Conservation (phyloP, 805 yeast species). For the Geotrichum ghanense region DNA sequence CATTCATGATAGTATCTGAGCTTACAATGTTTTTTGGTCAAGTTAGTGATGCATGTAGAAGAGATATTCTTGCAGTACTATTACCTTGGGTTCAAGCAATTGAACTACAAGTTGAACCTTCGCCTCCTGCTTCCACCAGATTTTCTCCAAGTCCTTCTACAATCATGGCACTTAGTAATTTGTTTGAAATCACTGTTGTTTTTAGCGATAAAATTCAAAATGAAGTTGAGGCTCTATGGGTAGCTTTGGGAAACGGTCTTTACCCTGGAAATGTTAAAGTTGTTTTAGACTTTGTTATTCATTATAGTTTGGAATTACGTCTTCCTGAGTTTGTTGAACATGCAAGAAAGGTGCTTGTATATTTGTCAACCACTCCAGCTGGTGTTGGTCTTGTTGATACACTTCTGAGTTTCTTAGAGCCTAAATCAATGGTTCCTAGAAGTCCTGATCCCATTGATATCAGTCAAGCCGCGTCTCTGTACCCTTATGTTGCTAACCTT, state of each 20-base stretch:
- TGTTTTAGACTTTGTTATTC: slow-evolving; percentile 58
- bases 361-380: slow-evolving; percentile 40
- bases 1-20: slow-evolving; percentile 55
- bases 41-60: slow-evolving; percentile 47
- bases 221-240: slow-evolving; percentile 93
- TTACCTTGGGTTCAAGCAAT: slow-evolving; percentile 91
- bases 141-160: slow-evolving; percentile 25
- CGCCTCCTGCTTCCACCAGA: slow-evolving; percentile 14
- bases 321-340: slow-evolving; percentile 66
- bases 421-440: slow-evolving; percentile 82
- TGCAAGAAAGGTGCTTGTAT: slow-evolving; percentile 72
- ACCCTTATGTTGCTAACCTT: slow-evolving; percentile 72
- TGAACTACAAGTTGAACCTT: slow-evolving; percentile 38
- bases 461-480: slow-evolving; percentile 27
- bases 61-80: slow-evolving; percentile 69
- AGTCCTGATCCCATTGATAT: slow-evolving; percentile 28
- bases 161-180: slow-evolving; percentile 64
- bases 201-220: slow-evolving; percentile 65
- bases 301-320: slow-evolving; percentile 55
- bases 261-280: slow-evolving; percentile 56
- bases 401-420: slow-evolving; percentile 61
- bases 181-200: slow-evolving; percentile 75
- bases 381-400: slow-evolving; percentile 44
- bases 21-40: slow-evolving; percentile 57
- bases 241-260: slow-evolving; percentile 74